Percentiles rank a stretch among this genome's conserved stretches.
phyloP scores from a whole-genome alignment of 441 rosid species.

The Mallotus japonicus region DNA sequence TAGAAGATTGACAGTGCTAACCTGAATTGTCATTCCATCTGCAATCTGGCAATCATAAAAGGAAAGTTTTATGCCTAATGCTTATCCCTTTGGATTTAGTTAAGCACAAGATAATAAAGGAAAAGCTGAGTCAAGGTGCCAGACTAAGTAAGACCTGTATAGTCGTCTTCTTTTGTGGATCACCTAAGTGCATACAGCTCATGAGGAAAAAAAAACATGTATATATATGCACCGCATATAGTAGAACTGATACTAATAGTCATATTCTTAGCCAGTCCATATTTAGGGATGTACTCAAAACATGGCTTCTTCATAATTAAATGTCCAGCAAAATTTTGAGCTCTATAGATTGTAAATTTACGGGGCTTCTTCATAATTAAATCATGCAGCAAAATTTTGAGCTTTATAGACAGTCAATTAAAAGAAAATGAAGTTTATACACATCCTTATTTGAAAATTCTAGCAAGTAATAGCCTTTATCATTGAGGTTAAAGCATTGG shows the following conservation, averaged over 20 bases:
- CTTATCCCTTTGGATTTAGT: background rate
- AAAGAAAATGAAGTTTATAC: background rate
- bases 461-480: background rate
- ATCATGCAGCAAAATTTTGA: background rate
- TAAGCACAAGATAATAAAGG: background rate
- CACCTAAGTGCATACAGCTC: background rate
- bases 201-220: background rate
- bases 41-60: constrained; percentile 62
- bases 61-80: background rate
- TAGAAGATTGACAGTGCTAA: constrained; percentile 82
- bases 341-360: background rate
- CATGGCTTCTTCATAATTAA: background rate
- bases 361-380: background rate
- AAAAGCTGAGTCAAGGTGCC: background rate
- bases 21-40: constrained; percentile 96
- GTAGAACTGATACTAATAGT: background rate
- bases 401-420: background rate
- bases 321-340: background rate
- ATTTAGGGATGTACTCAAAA: background rate
- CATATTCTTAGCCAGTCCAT: background rate
- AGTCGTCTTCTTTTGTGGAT: background rate
- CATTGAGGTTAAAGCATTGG: background rate
- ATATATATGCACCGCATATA: background rate
- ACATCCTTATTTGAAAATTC: background rate
- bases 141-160: background rate